Evolutionary conservation across 2,329 filamentous ascomycete genomes (phyloP).

Genomic region (Colletotrichum australisinense): DNA sequence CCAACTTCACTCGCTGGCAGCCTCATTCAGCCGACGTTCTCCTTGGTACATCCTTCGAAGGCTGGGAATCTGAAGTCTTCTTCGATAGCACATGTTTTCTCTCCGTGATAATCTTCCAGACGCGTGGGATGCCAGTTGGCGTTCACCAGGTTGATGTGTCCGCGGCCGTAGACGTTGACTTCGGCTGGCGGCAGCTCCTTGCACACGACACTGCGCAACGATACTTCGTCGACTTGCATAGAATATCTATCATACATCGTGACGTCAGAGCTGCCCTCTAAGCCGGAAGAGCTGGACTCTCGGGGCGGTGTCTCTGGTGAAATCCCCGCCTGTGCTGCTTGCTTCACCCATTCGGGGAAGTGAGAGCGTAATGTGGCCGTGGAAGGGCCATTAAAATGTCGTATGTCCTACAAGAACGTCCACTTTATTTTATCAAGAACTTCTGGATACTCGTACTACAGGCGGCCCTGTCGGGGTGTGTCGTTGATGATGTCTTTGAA

Average conservation of each 20-base stretch:
- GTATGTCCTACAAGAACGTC: not conserved
- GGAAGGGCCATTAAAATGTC: not conserved
- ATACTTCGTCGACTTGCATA: not conserved
- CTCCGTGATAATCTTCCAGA: not conserved
- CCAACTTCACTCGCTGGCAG: not conserved
- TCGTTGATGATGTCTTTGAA: not conserved
- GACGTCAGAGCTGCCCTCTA: not conserved
- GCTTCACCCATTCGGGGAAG: not conserved
- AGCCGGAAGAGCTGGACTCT: not conserved
- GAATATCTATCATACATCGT: not conserved
- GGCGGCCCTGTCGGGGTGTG: too few species aligned
- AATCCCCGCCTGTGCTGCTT: not conserved
- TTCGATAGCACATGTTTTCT: not conserved
- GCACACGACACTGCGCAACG: not conserved
- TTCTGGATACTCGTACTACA: not conserved
- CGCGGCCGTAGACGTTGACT: not conserved
- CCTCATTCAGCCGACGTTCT: not conserved
- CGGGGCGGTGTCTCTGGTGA: not conserved
- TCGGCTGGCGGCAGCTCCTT: not conserved
- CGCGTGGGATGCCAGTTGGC: not conserved
- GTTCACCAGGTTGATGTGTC: not conserved
- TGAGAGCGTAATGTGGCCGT: not conserved
- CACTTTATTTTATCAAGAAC: not conserved
- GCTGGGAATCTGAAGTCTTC: not conserved
- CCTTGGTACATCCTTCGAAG: not conserved